Conservation (phyloP, 805 yeast genomes). For the Metschnikowia vanudenii region DNA sequence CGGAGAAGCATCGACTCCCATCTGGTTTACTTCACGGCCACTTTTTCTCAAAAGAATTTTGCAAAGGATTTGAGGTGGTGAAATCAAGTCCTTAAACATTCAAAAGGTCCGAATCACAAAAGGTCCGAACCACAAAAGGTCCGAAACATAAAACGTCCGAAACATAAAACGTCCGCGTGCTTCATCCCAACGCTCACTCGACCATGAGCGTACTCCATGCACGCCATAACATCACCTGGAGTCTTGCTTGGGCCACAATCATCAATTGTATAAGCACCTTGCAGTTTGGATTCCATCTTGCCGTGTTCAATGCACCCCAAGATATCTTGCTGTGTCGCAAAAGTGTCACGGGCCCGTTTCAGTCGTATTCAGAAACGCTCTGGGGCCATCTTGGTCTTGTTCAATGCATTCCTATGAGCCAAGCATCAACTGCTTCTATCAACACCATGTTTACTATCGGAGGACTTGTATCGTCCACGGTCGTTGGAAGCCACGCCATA, state of each 20-base stretch:
- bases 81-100: too few species aligned
- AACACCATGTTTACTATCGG: conserved; percentile 39
- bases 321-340: conserved; percentile 28
- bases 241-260: conserved; percentile 36
- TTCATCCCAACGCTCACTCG: too few species aligned
- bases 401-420: conserved; percentile 33
- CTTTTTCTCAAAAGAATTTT: too few species aligned
- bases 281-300: conserved; percentile 41
- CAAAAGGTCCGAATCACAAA: too few species aligned
- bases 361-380: conserved; percentile 24
- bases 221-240: conserved; percentile 24
- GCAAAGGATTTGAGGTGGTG: too few species aligned
- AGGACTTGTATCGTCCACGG: conserved; percentile 31
- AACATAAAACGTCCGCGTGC: too few species aligned
- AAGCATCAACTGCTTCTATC: conserved; percentile 23
- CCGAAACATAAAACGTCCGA: too few species aligned
- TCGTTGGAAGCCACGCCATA: conserved; percentile 30
- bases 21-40: too few species aligned
- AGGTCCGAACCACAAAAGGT: too few species aligned
- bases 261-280: conserved; percentile 36
- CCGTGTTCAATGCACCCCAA: conserved; percentile 38
- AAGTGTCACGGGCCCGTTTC: conserved; percentile 14
- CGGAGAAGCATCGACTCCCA: too few species aligned
- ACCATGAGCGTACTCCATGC: conserved; percentile 14
- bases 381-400: conserved; percentile 26